Conservation (phyloP, 2,329 filamentous ascomycete species). For the Neofusicoccum parvum region DNA sequence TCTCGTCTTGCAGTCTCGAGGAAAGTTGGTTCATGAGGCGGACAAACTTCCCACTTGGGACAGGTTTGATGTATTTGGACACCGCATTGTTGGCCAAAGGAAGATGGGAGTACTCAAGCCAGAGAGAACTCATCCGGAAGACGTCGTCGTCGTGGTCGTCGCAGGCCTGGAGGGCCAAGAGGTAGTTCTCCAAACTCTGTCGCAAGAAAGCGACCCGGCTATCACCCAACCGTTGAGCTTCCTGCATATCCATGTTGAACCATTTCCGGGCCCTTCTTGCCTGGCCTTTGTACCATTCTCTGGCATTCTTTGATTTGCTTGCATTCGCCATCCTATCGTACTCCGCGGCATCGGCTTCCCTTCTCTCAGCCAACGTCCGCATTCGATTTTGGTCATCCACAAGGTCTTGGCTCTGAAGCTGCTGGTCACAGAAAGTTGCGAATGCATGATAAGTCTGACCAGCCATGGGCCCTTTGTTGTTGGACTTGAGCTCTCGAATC, state of each 20-base stretch:
- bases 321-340: slow-evolving; percentile 63
- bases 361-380: slow-evolving; percentile 75
- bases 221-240: slow-evolving; percentile 76
- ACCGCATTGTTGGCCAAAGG: slow-evolving; percentile 78
- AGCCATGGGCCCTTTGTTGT: slow-evolving; percentile 69
- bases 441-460: slow-evolving; percentile 94
- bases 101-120: slow-evolving; percentile 84
- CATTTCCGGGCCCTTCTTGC: slow-evolving; percentile 78
- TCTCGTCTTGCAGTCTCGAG: slow-evolving; percentile 78
- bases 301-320: slow-evolving; percentile 51
- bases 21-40: slow-evolving; percentile 93
- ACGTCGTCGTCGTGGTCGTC: slow-evolving; percentile 89
- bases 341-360: slow-evolving; percentile 76
- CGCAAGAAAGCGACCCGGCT: slow-evolving; percentile 82
- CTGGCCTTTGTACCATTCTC: slow-evolving; percentile 57
- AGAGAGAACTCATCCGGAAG: slow-evolving; percentile 88
- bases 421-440: slow-evolving; percentile 91
- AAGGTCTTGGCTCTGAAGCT: slow-evolving; percentile 83
- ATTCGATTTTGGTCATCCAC: slow-evolving; percentile 83
- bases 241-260: slow-evolving; percentile 86
- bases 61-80: slow-evolving; percentile 66
- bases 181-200: slow-evolving; percentile 89
- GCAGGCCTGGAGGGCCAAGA: slow-evolving; percentile 79
- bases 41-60: slow-evolving; percentile 91
- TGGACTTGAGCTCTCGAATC: slow-evolving; percentile 75